Percentiles rank a stretch among this genome's conserved stretches.
These are phyloP conservation scores for Achaetomiella virescens DNA, from an alignment of 495 filamentous ascomycete species.

Conservation along the genomic window DNA sequence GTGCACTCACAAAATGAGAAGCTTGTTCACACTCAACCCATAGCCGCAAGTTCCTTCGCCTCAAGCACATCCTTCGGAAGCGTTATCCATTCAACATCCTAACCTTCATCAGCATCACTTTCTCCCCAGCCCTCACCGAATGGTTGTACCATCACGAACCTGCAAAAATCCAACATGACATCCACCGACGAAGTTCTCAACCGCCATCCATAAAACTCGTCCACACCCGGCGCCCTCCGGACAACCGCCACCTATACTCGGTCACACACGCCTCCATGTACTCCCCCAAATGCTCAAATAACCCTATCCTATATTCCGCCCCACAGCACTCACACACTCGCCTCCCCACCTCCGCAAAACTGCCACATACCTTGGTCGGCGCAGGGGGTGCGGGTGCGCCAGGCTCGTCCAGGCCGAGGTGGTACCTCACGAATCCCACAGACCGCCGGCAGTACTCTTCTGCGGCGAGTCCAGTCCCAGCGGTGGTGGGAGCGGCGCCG, in stretches of 20 bases:
- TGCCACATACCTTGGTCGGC: constrained; percentile 11
- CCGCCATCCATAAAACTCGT: constrained; percentile 12
- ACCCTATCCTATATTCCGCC: background rate
- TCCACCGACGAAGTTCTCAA: constrained; percentile 12
- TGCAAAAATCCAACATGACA: constrained; percentile 7
- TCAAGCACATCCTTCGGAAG: background rate
- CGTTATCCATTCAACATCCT: constrained; percentile 5
- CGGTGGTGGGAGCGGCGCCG: background rate
- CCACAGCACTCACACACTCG: constrained; percentile 5
- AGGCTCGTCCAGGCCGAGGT: background rate
- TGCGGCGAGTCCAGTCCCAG: background rate
- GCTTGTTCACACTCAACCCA: constrained; percentile 4
- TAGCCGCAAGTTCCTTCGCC: background rate
- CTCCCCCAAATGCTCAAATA: background rate
- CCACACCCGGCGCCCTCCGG: constrained; percentile 5
- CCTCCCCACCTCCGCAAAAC: constrained; percentile 13
- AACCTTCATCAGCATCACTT: background rate
- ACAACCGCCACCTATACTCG: constrained; percentile 9
- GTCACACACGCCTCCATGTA: constrained; percentile 15
- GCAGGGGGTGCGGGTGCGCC: background rate
- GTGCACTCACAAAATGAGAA: constrained; percentile 14
- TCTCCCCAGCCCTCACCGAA: background rate
- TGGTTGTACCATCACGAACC: background rate
- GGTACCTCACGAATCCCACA: constrained; percentile 4
- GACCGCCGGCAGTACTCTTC: constrained; percentile 12